These are phyloP conservation scores for Ganoderma lucidum DNA, from an alignment of 1,284 basidiomycete species.

Conservation along the genomic window DNA sequence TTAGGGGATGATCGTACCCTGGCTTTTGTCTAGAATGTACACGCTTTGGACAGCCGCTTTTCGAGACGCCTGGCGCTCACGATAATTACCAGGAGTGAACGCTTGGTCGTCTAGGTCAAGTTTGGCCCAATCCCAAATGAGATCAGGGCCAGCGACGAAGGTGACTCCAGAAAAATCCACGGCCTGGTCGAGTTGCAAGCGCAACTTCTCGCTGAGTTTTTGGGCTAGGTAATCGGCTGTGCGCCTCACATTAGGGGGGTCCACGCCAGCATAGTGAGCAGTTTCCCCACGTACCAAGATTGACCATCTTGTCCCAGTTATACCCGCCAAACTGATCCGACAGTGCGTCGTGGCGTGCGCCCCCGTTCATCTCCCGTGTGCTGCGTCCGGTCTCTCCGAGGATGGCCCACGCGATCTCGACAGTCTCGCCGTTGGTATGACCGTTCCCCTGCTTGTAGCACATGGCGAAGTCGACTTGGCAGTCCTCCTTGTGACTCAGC, in stretches of 20 bases:
- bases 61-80: no score
- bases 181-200: background rate
- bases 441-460: slow-evolving; percentile 10
- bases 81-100: no score
- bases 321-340: background rate
- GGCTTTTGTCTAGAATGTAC: background rate
- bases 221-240: background rate
- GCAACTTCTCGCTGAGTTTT: background rate
- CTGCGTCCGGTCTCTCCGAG: background rate
- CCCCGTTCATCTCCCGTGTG: background rate
- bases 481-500: slow-evolving; percentile 13
- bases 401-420: slow-evolving; percentile 14
- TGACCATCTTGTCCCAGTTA: background rate
- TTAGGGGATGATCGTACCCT: background rate
- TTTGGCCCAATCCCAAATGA: no score
- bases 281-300: background rate
- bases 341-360: background rate
- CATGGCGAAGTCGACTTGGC: slow-evolving; percentile 12
- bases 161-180: background rate
- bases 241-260: no score
- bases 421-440: slow-evolving; percentile 15
- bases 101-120: no score
- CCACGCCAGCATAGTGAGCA: no score
- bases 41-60: background rate
- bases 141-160: background rate